A percentile compares a stretch with the other conserved stretches of the same genome.
Conservation (phyloP, 140 eudicot genomes). For the Stevia rebaudiana region DNA sequence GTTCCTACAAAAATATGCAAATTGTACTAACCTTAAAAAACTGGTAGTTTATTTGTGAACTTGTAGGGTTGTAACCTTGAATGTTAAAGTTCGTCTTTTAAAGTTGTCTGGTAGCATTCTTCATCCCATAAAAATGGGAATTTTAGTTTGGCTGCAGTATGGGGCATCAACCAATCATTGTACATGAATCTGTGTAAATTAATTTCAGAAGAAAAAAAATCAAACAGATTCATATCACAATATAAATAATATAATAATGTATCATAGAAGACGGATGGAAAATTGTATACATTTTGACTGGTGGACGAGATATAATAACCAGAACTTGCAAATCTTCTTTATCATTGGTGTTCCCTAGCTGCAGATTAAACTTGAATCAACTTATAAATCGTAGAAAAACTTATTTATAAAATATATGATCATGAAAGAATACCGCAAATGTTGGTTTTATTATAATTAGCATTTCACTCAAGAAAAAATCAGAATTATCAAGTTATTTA, state of each 20-base stretch:
- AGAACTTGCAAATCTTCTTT: conserved; percentile 75
- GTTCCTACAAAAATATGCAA: too few species aligned
- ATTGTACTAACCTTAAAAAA: too few species aligned
- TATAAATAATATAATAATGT: not conserved
- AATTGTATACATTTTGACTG: conserved; percentile 62
- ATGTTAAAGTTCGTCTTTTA: conserved; percentile 58
- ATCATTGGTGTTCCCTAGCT: conserved; percentile 76
- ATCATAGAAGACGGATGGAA: not conserved
- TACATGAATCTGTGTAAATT: conserved; percentile 68
- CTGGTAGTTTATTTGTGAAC: too few species aligned
- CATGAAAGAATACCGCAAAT: not conserved
- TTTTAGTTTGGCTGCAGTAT: conserved; percentile 61
- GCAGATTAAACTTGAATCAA: conserved; percentile 18
- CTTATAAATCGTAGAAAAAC: not conserved
- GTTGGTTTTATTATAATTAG: too few species aligned
- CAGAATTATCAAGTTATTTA: not conserved
- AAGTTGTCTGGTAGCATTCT: conserved; percentile 36
- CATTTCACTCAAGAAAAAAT: too few species aligned
- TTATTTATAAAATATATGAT: not conserved
- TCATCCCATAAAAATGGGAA: conserved; percentile 76
- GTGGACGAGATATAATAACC: conserved; percentile 92
- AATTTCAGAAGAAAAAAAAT: too few species aligned
- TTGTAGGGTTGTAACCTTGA: too few species aligned
- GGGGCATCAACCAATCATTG: conserved; percentile 77
- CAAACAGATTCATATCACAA: conserved; percentile 5